Conservation (phyloP, 148 eudicot species). For the Rhododendron griersonianum region DNA sequence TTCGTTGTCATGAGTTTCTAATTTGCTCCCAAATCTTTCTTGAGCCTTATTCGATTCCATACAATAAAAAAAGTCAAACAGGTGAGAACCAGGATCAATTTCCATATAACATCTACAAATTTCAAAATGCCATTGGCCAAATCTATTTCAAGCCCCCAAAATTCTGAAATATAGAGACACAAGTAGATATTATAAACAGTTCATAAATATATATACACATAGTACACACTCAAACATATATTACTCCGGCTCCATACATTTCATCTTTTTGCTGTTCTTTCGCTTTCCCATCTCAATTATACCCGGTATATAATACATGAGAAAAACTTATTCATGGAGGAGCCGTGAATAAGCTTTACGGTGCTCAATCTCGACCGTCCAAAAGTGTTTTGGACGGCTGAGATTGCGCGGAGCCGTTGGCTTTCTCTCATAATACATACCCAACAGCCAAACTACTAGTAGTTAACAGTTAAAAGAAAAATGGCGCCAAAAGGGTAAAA, state of each 20-base stretch:
- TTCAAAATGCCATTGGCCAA: background rate
- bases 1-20: background rate
- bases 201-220: background rate
- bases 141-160: background rate
- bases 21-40: background rate
- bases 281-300: background rate
- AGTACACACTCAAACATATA: background rate
- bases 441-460: background rate
- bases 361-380: too few species aligned
- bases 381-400: too few species aligned
- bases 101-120: too few species aligned
- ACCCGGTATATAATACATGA: too few species aligned
- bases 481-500: background rate
- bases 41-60: background rate
- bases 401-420: too few species aligned
- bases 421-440: background rate
- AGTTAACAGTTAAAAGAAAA: background rate
- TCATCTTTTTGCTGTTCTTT: background rate
- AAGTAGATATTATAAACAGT: background rate
- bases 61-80: too few species aligned
- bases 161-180: background rate
- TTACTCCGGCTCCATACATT: background rate
- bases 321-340: too few species aligned
- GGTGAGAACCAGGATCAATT: too few species aligned
- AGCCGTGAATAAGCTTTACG: too few species aligned